A percentile compares a stretch with the other conserved stretches of the same genome.
Evolutionary conservation across 2,329 filamentous ascomycete species (phyloP).

Genomic region (Alternaria postmessia): DNA sequence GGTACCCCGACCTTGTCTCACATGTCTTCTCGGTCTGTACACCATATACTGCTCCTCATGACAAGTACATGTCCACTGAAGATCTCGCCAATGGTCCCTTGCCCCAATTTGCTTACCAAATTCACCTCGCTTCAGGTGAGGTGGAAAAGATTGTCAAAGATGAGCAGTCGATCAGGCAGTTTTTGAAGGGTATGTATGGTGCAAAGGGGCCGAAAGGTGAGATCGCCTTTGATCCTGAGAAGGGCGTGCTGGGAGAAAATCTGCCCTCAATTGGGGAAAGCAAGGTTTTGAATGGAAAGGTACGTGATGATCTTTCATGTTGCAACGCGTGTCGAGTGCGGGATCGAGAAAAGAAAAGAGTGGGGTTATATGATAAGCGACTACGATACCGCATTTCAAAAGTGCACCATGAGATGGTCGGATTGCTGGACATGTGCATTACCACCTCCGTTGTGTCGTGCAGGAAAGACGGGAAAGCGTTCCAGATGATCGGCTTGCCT

Average conservation of each 20-base stretch:
- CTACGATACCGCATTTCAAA: not conserved
- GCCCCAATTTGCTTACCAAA: slow-evolving; percentile 82
- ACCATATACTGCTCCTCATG: slow-evolving; percentile 69
- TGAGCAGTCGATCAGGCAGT: slow-evolving; percentile 70
- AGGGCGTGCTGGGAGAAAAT: slow-evolving; percentile 71
- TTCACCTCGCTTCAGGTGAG: slow-evolving; percentile 76
- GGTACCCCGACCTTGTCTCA: slow-evolving; percentile 69
- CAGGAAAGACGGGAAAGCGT: slow-evolving; percentile 4
- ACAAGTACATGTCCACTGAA: slow-evolving; percentile 64
- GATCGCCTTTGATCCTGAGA: slow-evolving; percentile 64
- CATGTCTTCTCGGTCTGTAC: slow-evolving; percentile 82
- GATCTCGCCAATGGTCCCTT: slow-evolving; percentile 65
- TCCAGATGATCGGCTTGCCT: slow-evolving; percentile 9
- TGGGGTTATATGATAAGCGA: not conserved
- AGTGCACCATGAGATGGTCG: not conserved
- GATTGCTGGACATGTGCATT: slow-evolving; percentile 4
- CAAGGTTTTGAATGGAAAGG: slow-evolving; percentile 69
- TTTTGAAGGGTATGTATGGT: slow-evolving; percentile 76
- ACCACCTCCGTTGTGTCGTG: not conserved
- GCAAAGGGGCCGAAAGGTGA: slow-evolving; percentile 66
- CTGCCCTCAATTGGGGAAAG: slow-evolving; percentile 66
- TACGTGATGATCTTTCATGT: slow-evolving; percentile 40
- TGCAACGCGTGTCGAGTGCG: slow-evolving; percentile 9
- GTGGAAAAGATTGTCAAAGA: slow-evolving; percentile 58
- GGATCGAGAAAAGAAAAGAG: not conserved